These are phyloP conservation scores for Corynascus novoguineensis DNA, from an alignment of 495 filamentous ascomycete genomes.

Conservation along the genomic window DNA sequence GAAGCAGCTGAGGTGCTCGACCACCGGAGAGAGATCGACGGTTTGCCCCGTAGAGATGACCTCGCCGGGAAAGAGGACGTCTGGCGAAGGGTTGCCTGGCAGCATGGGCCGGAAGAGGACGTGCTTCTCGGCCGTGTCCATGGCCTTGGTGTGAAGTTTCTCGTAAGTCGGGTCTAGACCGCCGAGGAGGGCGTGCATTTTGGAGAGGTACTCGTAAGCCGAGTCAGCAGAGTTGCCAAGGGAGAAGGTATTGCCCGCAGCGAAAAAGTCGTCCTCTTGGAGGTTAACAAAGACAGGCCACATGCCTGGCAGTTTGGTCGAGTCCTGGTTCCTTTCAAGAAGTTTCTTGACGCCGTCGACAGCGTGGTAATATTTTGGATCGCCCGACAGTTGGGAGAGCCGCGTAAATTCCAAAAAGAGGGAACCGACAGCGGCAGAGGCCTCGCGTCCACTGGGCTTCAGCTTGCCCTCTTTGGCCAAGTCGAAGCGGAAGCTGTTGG, in stretches of 20 bases:
- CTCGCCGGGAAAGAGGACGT: constrained; percentile 62
- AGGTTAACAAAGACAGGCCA: constrained; percentile 72
- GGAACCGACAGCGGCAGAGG: constrained; percentile 65
- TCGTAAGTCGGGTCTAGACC: constrained; percentile 38
- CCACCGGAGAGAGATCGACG: constrained; percentile 32
- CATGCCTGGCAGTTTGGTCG: constrained; percentile 69
- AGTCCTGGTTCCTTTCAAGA: constrained; percentile 61
- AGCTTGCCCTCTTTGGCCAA: constrained; percentile 60
- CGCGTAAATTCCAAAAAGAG: constrained; percentile 82
- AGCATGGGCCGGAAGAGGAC: constrained; percentile 65
- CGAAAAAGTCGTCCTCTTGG: constrained; percentile 23
- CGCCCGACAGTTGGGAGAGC: constrained; percentile 73
- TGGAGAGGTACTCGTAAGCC: constrained; percentile 86
- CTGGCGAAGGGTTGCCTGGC: constrained; percentile 45
- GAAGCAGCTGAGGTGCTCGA: constrained; percentile 63
- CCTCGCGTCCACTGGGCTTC: constrained; percentile 18
- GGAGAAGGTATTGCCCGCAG: constrained; percentile 46
- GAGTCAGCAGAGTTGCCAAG: constrained; percentile 73
- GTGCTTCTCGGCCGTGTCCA: constrained; percentile 56
- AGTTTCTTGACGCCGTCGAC: constrained; percentile 71
- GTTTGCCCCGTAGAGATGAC: constrained; percentile 21
- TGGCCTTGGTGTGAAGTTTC: constrained; percentile 47
- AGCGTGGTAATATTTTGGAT: constrained; percentile 77
- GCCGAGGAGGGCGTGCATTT: constrained; percentile 46
- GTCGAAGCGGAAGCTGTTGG: constrained; percentile 57